A percentile compares a stretch with the other conserved stretches of the same genome.
Conservation (phyloP, 352 stramenopile genomes). For the Phytopythium delawarense region DNA sequence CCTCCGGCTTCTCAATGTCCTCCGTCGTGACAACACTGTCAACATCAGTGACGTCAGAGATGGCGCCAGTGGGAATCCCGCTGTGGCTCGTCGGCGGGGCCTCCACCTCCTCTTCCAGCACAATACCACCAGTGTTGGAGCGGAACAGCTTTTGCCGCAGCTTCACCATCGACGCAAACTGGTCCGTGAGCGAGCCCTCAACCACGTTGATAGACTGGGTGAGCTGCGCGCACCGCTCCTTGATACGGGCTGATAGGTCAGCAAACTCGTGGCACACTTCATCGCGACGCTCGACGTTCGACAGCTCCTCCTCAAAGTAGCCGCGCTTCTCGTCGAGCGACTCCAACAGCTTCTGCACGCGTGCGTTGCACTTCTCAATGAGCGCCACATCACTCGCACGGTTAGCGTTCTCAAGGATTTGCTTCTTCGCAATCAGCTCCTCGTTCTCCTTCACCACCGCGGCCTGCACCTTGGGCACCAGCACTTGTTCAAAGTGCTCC, state of each 20-base stretch:
- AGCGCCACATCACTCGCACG: conserved; percentile 53
- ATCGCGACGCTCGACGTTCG: conserved; percentile 72
- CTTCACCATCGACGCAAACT: conserved; percentile 77
- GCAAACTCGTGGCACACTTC: conserved; percentile 76
- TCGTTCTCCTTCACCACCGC: conserved; percentile 70
- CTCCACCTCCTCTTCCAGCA: conserved; percentile 34
- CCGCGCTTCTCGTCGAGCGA: conserved; percentile 69
- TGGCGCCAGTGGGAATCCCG: not conserved
- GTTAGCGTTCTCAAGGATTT: conserved; percentile 51
- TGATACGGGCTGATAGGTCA: conserved; percentile 63
- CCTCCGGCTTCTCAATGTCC: conserved; percentile 5
- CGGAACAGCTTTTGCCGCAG: conserved; percentile 70
- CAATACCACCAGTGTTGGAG: conserved; percentile 38
- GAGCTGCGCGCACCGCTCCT: conserved; percentile 67
- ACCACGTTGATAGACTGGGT: conserved; percentile 79
- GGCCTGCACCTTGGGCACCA: conserved; percentile 71
- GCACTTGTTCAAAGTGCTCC: conserved; percentile 60
- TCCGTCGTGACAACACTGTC: conserved; percentile 4
- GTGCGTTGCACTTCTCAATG: conserved; percentile 71
- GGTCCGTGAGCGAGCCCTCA: conserved; percentile 68
- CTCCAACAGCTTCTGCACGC: conserved; percentile 62
- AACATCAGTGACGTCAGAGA: conserved; percentile 1
- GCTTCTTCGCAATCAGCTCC: conserved; percentile 81
- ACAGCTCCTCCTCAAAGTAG: conserved; percentile 73
- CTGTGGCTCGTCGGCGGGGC: not conserved